Evolutionary conservation across 805 yeast species (phyloP), one percentile per base, ranked within the genome.

Genomic region (Yamadazyma phyllophila): DNA sequence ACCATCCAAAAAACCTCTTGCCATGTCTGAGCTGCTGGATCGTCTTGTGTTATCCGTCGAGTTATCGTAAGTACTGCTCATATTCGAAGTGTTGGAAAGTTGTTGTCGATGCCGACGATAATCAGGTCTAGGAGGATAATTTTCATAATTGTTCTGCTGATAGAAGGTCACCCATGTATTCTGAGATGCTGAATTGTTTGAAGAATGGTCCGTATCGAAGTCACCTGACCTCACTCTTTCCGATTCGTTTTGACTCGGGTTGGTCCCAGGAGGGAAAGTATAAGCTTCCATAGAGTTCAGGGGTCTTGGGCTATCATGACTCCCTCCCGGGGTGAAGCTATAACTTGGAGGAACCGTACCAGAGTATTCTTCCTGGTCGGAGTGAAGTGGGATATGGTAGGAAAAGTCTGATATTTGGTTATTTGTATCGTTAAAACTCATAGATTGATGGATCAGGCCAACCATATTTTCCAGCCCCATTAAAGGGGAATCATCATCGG

Each of bases 61-160:
- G 38, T 45, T 39, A 14, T 24, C 16, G 12, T 26, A 46, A 26
- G 39, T 7, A 4, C 16, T 29, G 32, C 54, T 50, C 27, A 38
- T 9, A 15, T 45, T 47, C 5, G 52, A 48, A 10, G 39, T n/a
- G 32, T 48, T 44, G 6, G 54, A 51, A 16, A 4, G 10, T 15
- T 45, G 54, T 16, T 45, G 48, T 11, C 30, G 39, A 31, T 50
- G 53, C 7, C 31, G 20, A 15, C 27, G 27, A 16, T 29, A 17
- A 7, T 39, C 42, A 29, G 34, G 16, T 26, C 32, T 26, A 2
- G 32, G n/a, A n/a, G 40, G 20, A 9, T 37, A 37, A 13, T 37
- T 37, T 15, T 26, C 32, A n/a, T 13, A 26, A 13, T 31, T 41
- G 20, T 37, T 37, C 16, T 37, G 40, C 20, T 37, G 43, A 13